Evolutionary conservation across 2,329 filamentous ascomycete genomes (phyloP).

Genomic region (Pseudocercospora ulei): DNA sequence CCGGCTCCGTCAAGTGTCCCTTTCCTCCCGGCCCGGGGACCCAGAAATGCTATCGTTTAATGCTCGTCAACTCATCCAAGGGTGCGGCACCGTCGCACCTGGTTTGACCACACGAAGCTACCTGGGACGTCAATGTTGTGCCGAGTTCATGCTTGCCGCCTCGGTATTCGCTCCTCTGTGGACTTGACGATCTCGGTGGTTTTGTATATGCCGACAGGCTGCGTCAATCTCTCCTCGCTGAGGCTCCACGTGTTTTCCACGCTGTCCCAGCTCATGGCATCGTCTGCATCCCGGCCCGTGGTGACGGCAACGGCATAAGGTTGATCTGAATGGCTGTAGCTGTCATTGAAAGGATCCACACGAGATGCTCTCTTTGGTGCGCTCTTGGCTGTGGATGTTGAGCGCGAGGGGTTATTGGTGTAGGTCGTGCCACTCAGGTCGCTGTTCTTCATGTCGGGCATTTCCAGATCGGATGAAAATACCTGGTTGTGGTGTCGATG

Average conservation of each 20-base stretch:
- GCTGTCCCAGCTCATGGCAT: conserved; percentile 16
- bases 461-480: conserved; percentile 3
- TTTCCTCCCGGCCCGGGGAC: too few relatives aligned
- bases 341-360: conserved; percentile 6
- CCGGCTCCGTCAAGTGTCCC: too few relatives aligned
- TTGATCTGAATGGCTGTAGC: conserved; percentile 6
- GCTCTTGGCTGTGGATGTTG: conserved; percentile 3
- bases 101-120: too few relatives aligned
- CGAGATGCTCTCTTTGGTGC: neutral
- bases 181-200: conserved; percentile 4
- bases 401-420: neutral
- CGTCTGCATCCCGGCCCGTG: conserved; percentile 10
- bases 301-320: conserved; percentile 15
- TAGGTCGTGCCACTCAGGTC: neutral
- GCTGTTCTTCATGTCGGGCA: conserved; percentile 12
- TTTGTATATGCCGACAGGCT: conserved; percentile 2
- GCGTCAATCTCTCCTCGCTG: conserved; percentile 17
- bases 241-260: conserved; percentile 11
- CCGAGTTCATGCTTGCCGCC: neutral
- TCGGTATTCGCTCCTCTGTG: neutral
- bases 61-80: too few relatives aligned
- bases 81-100: too few relatives aligned
- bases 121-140: neutral
- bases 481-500: conserved; percentile 10
- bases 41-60: too few relatives aligned